Base-by-base conservation (phyloP, 23 red algal species). In the Gracilariopsis chorda region DNA sequence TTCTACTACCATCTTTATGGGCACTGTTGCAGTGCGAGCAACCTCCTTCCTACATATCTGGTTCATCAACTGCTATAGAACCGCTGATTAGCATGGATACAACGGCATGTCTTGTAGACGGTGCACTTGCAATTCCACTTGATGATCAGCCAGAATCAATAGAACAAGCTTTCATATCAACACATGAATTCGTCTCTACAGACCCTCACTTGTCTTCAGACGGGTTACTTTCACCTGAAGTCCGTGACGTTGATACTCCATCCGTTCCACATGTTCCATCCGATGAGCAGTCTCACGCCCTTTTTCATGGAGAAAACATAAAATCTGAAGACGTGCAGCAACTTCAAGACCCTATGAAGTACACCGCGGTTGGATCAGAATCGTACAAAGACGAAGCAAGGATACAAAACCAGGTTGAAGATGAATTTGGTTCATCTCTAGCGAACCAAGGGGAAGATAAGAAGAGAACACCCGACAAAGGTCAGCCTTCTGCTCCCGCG, bases 81-180 rank as follows among this genome's bases (percentile, higher is more conserved):
- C 58, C 74, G 37, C 63, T 82, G 19, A 82, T 91, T 25, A 30
- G 60, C 2, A 75, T 70, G 48, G 75, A 82, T 70, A 82, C 74
- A 44, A 80, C 76, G 9, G 88, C 76, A 4, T 65, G 88, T 48
- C 72, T 91, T 39, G 68, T 61, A 51, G 88, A 91, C 28, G 77
- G 87, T 11, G 88, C 88, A 19, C 39, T 91, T 20, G 72, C 77
- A 17, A 59, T 91, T 45, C 75, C 75, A 0, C 64, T 82, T 36
- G 88, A 82, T 77, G 85, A 89, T 60, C 69, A 78, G 34, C 82
- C 59, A 4, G 85, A 89, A 61, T 91, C 88, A 21, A 91, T 91
- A 46, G 88, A 91, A 47, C 53, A 91, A 28, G 57, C 88, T 42
- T 35, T 91, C 27, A 40, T 91, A 45, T 68, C 77, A 27, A 51